Conservation (phyloP, 257 asterid genomes). For the Euphrasia confusa region DNA sequence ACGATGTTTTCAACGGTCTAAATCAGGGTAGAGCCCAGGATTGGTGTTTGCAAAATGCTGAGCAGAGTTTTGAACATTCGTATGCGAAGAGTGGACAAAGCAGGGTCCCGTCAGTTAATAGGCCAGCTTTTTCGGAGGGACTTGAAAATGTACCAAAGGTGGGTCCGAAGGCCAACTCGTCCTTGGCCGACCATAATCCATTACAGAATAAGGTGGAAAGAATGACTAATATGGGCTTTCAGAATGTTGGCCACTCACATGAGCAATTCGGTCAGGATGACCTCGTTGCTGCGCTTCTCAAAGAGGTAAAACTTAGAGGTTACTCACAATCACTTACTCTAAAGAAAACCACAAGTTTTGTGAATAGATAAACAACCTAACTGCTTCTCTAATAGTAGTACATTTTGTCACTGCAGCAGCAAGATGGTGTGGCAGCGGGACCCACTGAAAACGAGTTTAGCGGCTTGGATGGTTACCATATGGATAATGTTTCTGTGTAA, state of each 20-base stretch:
- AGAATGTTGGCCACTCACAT: conserved; percentile 29
- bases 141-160: conserved; percentile 23
- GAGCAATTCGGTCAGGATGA: conserved; percentile 74
- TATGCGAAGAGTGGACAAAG: conserved; percentile 9
- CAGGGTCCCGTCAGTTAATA: conserved; percentile 26
- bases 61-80: conserved; percentile 35
- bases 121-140: conserved; percentile 22
- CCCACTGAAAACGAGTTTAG: conserved; percentile 53
- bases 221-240: conserved; percentile 38
- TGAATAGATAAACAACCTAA: neutral
- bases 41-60: conserved; percentile 48
- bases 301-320: conserved; percentile 40
- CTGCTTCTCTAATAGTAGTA: neutral
- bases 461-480: conserved; percentile 53
- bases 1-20: conserved; percentile 38
- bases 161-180: conserved; percentile 32
- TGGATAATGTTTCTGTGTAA: conserved; percentile 70
- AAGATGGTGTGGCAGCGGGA: conserved; percentile 41
- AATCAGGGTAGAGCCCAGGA: conserved; percentile 47
- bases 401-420: conserved; percentile 32
- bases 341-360: too few species aligned
- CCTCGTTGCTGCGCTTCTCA: conserved; percentile 61
- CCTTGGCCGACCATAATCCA: conserved; percentile 32
- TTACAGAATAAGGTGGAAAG: conserved; percentile 47
- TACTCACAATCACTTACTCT: too few species aligned